Conservation (phyloP, 352 stramenopile genomes). For the Pythium guiyangense region DNA sequence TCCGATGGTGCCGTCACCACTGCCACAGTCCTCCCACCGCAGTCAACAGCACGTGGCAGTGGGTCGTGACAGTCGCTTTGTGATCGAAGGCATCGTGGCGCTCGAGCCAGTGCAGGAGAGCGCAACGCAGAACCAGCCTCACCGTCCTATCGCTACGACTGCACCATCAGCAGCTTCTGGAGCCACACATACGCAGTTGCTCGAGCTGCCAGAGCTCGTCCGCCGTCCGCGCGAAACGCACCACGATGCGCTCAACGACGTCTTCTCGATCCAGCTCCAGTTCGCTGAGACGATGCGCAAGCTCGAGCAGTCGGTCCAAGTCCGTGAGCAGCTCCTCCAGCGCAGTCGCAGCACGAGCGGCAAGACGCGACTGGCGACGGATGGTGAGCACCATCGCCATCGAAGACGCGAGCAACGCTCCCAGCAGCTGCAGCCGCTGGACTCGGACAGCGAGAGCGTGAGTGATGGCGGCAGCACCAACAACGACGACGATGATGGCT, state of each 20-base stretch:
- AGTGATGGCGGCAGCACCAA: slow-evolving; percentile 10
- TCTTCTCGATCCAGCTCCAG: slow-evolving; percentile 60
- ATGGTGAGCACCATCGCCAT: not conserved
- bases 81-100: slow-evolving; percentile 56
- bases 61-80: slow-evolving; percentile 31
- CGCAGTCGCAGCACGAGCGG: slow-evolving; percentile 1
- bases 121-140: not conserved
- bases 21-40: not conserved
- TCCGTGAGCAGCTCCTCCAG: slow-evolving; percentile 42
- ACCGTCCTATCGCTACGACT: not conserved
- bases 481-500: slow-evolving; percentile 13
- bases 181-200: not conserved
- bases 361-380: not conserved
- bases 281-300: slow-evolving; percentile 74
- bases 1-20: slow-evolving; percentile 1
- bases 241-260: slow-evolving; percentile 45
- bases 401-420: not conserved
- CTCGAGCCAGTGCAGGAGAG: slow-evolving; percentile 24
- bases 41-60: not conserved
- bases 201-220: not conserved
- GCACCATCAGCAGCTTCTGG: not conserved
- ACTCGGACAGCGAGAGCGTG: slow-evolving; percentile 16
- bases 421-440: slow-evolving; percentile 1
- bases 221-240: not conserved
- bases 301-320: slow-evolving; percentile 61